These are phyloP conservation scores for Melocanna baccifera DNA, from an alignment of 176 grass and related monocot genomes.

Conservation along the genomic window DNA sequence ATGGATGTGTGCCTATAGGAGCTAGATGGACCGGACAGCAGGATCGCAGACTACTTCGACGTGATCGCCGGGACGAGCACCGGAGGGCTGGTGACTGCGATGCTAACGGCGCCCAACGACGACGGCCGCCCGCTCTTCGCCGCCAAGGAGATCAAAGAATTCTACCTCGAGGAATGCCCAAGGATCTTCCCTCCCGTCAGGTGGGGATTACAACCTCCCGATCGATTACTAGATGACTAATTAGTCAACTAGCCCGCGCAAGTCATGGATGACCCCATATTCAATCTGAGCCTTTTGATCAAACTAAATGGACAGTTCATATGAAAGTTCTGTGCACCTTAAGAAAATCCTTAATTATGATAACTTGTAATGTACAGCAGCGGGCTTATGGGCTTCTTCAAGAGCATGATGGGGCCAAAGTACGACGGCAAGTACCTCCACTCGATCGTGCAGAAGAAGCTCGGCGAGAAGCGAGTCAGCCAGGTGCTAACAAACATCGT, in stretches of 20 bases:
- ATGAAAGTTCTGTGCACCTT: too few relatives aligned
- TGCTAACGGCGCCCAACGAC: conserved; percentile 27
- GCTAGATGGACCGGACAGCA: not conserved
- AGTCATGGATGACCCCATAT: too few relatives aligned
- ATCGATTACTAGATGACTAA: too few relatives aligned
- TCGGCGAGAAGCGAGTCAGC: conserved; percentile 9
- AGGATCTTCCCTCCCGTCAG: conserved; percentile 32
- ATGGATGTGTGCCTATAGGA: not conserved
- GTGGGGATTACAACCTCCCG: not conserved
- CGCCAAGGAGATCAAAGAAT: conserved; percentile 43
- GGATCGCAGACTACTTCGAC: conserved; percentile 71
- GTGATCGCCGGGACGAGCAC: conserved; percentile 78
- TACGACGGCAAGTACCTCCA: conserved; percentile 47
- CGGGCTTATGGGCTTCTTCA: not conserved
- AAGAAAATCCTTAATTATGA: too few relatives aligned
- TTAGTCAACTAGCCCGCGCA: too few relatives aligned
- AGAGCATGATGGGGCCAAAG: not conserved
- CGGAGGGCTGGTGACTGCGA: conserved; percentile 36
- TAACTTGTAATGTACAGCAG: too few relatives aligned
- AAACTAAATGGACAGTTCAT: too few relatives aligned
- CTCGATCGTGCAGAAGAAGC: conserved; percentile 4
- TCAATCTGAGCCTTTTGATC: too few relatives aligned
- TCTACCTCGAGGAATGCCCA: conserved; percentile 47
- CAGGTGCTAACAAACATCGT: conserved; percentile 32
- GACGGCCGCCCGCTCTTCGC: conserved; percentile 31